Evolutionary conservation across 2,329 filamentous ascomycete genomes (phyloP).

Genomic region (Phoma sp.): DNA sequence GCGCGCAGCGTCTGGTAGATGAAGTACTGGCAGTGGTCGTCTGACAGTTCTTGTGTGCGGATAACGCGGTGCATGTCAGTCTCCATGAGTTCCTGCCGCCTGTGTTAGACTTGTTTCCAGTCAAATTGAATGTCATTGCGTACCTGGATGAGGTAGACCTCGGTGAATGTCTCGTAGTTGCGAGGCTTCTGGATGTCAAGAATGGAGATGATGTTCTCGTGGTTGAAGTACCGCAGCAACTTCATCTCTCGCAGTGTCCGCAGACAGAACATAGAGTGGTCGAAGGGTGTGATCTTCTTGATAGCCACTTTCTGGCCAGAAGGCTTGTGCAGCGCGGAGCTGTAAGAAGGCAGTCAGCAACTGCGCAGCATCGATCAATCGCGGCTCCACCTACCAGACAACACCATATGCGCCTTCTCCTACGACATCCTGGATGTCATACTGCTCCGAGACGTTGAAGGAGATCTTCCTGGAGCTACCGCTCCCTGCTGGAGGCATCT

Average conservation of each 20-base stretch:
- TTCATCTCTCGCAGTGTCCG: constrained; percentile 99
- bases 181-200: constrained; percentile 98
- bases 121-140: not conserved
- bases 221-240: constrained; percentile 97
- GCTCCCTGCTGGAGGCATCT: constrained; percentile 50
- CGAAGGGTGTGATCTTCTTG: constrained; percentile 99
- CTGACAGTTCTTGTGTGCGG: constrained; percentile 95
- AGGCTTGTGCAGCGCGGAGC: constrained; percentile 96
- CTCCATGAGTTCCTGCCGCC: constrained; percentile 91
- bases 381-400: constrained; percentile 75
- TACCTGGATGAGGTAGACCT: constrained; percentile 98
- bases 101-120: constrained; percentile 16
- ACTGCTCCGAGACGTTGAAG: constrained; percentile 99
- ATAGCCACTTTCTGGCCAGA: constrained; percentile 98
- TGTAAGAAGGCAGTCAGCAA: constrained; percentile 50
- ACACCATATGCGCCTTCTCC: constrained; percentile 98
- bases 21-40: constrained; percentile 99
- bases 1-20: constrained; percentile 99
- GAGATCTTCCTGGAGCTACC: constrained; percentile 85
- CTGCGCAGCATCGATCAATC: not conserved
- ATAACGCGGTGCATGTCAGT: constrained; percentile 99
- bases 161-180: constrained; percentile 94
- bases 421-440: constrained; percentile 99
- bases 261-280: constrained; percentile 98
- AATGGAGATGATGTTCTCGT: constrained; percentile 99